phyloP scores from a whole-genome alignment of 371 early-diverging fungal species.

The Amoeboradix gromovi region DNA sequence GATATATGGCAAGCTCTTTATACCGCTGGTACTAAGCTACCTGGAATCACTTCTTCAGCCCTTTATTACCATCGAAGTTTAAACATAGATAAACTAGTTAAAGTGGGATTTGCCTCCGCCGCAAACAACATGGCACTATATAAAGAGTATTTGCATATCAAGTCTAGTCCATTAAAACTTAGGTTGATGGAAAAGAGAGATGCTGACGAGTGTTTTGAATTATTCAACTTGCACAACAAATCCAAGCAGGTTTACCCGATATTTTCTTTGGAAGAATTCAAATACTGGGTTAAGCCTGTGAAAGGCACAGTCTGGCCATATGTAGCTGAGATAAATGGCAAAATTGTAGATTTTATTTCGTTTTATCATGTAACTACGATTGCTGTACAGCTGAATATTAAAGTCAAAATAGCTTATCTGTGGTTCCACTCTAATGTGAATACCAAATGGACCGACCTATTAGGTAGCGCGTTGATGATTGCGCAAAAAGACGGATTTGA shows the following conservation, averaged over 20 bases:
- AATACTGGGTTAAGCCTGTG: conserved; percentile 62
- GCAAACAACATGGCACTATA: conserved; percentile 40
- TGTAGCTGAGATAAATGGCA: conserved; percentile 48
- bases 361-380: conserved; percentile 74
- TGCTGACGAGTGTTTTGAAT: conserved; percentile 39
- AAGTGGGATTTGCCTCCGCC: conserved; percentile 56
- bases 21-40: conserved; percentile 72
- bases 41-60: conserved; percentile 54
- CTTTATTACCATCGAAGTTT: conserved; percentile 64
- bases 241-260: conserved; percentile 29
- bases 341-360: conserved; percentile 54
- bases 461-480: conserved; percentile 15
- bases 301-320: conserved; percentile 58
- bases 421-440: not conserved
- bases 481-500: conserved; percentile 24
- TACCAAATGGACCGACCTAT: not conserved
- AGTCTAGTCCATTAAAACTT: conserved; percentile 19
- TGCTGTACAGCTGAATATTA: conserved; percentile 47
- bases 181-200: conserved; percentile 45
- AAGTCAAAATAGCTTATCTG: conserved; percentile 21
- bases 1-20: conserved; percentile 94
- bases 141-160: conserved; percentile 10
- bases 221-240: conserved; percentile 35
- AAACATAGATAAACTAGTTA: conserved; percentile 71
- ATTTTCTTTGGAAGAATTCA: conserved; percentile 53